Evolutionary conservation across 768 basidiomycete species (phyloP).

Genomic region (Kondoa subrosea): DNA sequence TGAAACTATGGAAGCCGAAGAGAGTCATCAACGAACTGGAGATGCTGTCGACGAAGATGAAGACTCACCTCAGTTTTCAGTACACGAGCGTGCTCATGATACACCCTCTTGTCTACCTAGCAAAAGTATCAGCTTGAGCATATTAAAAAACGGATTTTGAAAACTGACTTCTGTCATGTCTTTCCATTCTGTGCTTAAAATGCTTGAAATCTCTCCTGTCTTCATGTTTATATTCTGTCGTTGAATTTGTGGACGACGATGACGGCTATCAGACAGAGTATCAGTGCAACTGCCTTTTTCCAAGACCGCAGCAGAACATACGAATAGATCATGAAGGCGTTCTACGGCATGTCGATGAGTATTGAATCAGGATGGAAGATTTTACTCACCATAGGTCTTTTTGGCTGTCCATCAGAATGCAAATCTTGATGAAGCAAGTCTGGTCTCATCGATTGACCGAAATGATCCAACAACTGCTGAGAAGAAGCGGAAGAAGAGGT

Average conservation of each 20-base stretch:
- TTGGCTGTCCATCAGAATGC: neutral
- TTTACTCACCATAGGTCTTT: neutral
- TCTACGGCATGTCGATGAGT: neutral
- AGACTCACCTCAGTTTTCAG: too few relatives aligned
- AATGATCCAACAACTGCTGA: neutral
- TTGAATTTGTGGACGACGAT: neutral
- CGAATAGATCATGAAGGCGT: slow-evolving; percentile 2
- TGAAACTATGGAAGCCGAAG: too few relatives aligned
- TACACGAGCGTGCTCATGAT: neutral
- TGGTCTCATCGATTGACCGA: neutral
- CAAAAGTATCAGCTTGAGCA: neutral
- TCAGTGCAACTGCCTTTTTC: too few relatives aligned
- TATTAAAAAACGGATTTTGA: neutral
- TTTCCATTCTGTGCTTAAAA: slow-evolving; percentile 3
- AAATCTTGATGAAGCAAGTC: slow-evolving; percentile 6
- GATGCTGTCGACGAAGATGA: too few relatives aligned
- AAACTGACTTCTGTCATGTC: neutral
- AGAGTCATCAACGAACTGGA: too few relatives aligned
- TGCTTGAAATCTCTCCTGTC: slow-evolving; percentile 1
- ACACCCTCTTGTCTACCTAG: neutral
- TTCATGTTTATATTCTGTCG: neutral
- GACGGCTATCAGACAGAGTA: too few relatives aligned
- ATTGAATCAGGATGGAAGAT: neutral
- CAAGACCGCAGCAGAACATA: neutral
- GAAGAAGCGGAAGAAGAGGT: neutral